A percentile compares a stretch with the other conserved stretches of the same genome.
Evolutionary conservation across 306 rosid genomes (phyloP).

Genomic region (Benincasa hispida): DNA sequence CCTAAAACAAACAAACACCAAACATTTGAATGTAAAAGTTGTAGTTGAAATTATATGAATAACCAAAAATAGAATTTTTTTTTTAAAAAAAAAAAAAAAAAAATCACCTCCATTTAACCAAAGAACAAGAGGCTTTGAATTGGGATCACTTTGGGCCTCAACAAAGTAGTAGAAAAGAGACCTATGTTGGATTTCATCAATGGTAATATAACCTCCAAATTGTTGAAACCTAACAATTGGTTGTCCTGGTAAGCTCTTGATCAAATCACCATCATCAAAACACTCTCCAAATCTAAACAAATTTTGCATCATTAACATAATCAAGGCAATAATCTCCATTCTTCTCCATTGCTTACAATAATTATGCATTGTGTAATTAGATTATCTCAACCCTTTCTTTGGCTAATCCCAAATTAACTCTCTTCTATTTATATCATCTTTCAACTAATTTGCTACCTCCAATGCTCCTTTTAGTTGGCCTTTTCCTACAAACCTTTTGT

Average conservation of each 20-base stretch:
- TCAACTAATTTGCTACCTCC: not conserved
- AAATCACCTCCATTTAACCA: conserved; percentile 52
- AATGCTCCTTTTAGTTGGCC: not conserved
- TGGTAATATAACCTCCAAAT: conserved; percentile 22
- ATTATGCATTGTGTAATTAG: not conserved
- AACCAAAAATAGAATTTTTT: too few species aligned
- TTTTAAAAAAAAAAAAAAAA: not conserved
- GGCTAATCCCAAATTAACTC: not conserved
- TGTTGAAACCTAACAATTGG: conserved; percentile 30
- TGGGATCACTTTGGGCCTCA: conserved; percentile 24
- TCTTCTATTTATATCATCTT: not conserved
- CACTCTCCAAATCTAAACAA: not conserved
- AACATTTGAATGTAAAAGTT: not conserved
- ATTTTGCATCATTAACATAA: not conserved
- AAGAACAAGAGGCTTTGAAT: conserved; percentile 40
- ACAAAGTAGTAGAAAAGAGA: conserved; percentile 34
- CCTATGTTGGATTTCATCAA: conserved; percentile 20
- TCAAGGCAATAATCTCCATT: not conserved
- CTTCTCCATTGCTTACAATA: not conserved
- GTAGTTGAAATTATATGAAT: too few species aligned
- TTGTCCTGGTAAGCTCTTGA: conserved; percentile 22
- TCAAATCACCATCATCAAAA: not conserved
- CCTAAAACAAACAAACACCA: conserved; percentile 17
- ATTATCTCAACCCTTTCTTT: not conserved
- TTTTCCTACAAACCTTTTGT: not conserved